phyloP scores from a whole-genome alignment of 179 eudicot species.

The Patellifolia procumbens region DNA sequence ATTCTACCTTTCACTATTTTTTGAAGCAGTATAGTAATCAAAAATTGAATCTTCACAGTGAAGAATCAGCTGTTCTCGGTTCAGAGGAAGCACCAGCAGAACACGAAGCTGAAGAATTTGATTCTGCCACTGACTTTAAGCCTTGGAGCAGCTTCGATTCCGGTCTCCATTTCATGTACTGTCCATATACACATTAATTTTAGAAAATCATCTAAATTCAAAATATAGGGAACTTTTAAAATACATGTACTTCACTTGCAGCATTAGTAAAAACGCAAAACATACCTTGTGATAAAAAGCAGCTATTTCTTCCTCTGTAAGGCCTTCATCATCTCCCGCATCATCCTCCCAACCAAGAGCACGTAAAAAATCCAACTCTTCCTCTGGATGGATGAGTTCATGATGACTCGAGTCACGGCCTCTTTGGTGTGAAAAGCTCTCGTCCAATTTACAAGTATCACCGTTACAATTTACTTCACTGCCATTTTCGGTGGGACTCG shows the following conservation, averaged over 20 bases:
- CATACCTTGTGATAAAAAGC: slow-evolving; percentile 53
- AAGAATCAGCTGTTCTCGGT: slow-evolving; percentile 41
- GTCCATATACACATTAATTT: slow-evolving; percentile 18
- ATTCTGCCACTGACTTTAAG: slow-evolving; percentile 34
- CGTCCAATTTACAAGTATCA: slow-evolving; percentile 26
- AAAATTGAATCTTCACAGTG: slow-evolving; percentile 47
- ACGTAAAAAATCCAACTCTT: slow-evolving; percentile 80
- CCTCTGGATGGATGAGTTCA: slow-evolving; percentile 48
- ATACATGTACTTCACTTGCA: background rate
- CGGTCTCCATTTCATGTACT: slow-evolving; percentile 63
- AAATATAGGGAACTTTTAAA: background rate
- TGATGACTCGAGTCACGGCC: slow-evolving; percentile 31
- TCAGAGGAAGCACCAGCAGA: slow-evolving; percentile 44
- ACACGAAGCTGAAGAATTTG: slow-evolving; percentile 40
- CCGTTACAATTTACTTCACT: slow-evolving; percentile 42
- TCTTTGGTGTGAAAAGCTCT: slow-evolving; percentile 32
- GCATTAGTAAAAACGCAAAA: background rate
- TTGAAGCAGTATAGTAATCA: slow-evolving; percentile 32
- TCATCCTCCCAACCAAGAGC: slow-evolving; percentile 88
- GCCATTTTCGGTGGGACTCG: slow-evolving; percentile 29
- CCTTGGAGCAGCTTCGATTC: slow-evolving; percentile 49
- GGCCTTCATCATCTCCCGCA: slow-evolving; percentile 70
- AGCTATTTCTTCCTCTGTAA: slow-evolving; percentile 82
- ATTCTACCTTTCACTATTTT: slow-evolving; percentile 34
- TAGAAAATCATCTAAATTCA: too few species aligned